These are phyloP conservation scores for Crithidia fasciculata DNA, from an alignment of 208 protist genomes.

Conservation along the genomic window DNA sequence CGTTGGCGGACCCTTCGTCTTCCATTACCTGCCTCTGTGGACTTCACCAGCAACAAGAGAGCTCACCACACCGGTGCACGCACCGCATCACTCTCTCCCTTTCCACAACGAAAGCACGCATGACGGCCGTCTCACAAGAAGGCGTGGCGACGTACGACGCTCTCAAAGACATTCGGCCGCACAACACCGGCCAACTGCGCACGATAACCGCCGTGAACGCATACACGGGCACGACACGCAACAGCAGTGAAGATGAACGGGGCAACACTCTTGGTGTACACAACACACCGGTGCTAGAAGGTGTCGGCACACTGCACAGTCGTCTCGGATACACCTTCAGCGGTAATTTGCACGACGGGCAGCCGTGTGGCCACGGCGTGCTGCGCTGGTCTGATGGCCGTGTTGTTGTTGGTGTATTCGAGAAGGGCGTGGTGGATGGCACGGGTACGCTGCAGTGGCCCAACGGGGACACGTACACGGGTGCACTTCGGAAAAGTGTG, in stretches of 20 bases:
- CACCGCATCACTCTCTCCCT: background rate
- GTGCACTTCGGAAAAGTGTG: slow-evolving; percentile 63
- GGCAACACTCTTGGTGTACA: too few relatives aligned
- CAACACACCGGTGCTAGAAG: slow-evolving; percentile 32
- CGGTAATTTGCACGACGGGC: slow-evolving; percentile 50
- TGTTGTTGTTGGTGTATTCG: slow-evolving; percentile 51
- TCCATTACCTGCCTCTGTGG: too few relatives aligned
- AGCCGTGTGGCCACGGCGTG: slow-evolving; percentile 56
- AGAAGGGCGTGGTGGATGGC: slow-evolving; percentile 44
- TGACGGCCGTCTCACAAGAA: slow-evolving; percentile 18
- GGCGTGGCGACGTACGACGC: slow-evolving; percentile 41
- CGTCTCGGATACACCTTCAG: slow-evolving; percentile 73
- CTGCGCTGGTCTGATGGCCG: slow-evolving; percentile 62
- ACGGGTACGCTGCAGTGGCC: slow-evolving; percentile 53
- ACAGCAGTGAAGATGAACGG: too few relatives aligned
- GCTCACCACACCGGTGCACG: background rate
- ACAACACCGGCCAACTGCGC: slow-evolving; percentile 19
- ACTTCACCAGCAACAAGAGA: too few relatives aligned
- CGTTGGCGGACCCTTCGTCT: too few relatives aligned
- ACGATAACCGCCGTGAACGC: slow-evolving; percentile 40
- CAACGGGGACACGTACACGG: slow-evolving; percentile 70
- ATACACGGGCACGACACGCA: slow-evolving; percentile 23
- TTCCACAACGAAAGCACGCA: background rate
- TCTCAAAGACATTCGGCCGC: slow-evolving; percentile 29
- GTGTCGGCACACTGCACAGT: slow-evolving; percentile 46